Conservation (phyloP, 2,329 filamentous ascomycete genomes). For the Aspergillus hortae region DNA sequence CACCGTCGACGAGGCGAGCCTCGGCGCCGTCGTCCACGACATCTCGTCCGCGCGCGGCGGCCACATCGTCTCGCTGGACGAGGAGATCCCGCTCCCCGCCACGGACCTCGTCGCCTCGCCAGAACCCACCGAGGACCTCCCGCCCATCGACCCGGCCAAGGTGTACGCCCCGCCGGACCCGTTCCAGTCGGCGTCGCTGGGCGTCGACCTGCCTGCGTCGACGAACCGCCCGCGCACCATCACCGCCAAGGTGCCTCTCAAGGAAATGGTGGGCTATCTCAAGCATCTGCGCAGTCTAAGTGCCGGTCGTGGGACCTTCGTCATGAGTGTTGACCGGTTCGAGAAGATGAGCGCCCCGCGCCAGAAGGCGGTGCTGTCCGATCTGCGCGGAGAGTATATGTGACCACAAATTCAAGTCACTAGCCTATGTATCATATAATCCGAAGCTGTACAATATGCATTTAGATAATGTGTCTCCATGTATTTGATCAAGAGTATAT, state of each 20-base stretch:
- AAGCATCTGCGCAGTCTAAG: conserved; percentile 86
- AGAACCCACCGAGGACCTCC: conserved; percentile 27
- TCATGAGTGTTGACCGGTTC: conserved; percentile 70
- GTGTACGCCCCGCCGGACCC: conserved; percentile 90
- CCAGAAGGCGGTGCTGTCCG: conserved; percentile 54
- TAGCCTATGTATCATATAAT: too few species aligned
- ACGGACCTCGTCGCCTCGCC: conserved; percentile 21
- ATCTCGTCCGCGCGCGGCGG: conserved; percentile 70
- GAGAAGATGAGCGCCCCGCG: conserved; percentile 62
- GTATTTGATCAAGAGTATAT: not conserved
- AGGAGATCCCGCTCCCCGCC: conserved; percentile 36
- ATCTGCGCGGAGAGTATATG: conserved; percentile 36
- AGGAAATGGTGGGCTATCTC: conserved; percentile 95
- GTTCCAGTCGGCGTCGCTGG: conserved; percentile 47
- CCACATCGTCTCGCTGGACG: conserved; percentile 67
- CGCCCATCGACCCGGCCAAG: conserved; percentile 62
- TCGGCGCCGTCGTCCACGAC: conserved; percentile 80
- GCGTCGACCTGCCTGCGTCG: conserved; percentile 24
- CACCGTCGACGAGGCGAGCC: conserved; percentile 73
- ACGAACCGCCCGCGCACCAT: conserved; percentile 59
- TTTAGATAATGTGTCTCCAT: not conserved
- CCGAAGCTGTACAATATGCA: too few species aligned
- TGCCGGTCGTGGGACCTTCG: conserved; percentile 73
- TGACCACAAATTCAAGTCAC: not conserved
- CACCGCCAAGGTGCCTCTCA: conserved; percentile 82